Conservation (phyloP, 352 stramenopile species). For the Phytophthora cactorum region DNA sequence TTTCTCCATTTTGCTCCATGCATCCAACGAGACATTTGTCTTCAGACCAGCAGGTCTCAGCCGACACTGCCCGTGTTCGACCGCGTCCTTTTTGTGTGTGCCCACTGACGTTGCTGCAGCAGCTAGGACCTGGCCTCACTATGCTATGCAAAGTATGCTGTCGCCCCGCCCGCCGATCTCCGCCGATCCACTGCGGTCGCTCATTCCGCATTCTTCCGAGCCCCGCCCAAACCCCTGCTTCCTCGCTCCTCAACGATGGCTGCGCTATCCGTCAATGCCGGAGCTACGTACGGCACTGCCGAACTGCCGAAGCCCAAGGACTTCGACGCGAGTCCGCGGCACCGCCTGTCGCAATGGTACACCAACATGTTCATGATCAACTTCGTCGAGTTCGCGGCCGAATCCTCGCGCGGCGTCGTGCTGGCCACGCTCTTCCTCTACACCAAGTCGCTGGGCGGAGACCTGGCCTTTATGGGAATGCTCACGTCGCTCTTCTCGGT, state of each 20-base stretch:
- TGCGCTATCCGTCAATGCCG: conserved; percentile 29
- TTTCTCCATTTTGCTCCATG: not conserved
- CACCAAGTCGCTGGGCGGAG: conserved; percentile 73
- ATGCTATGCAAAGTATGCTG: conserved; percentile 11
- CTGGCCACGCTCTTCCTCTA: conserved; percentile 83
- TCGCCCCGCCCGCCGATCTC: conserved; percentile 19
- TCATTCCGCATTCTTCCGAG: conserved; percentile 29
- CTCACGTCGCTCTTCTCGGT: conserved; percentile 82
- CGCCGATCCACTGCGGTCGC: conserved; percentile 6
- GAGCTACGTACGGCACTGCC: conserved; percentile 41
- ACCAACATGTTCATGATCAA: conserved; percentile 80
- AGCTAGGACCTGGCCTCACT: conserved; percentile 9
- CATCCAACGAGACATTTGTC: conserved; percentile 4
- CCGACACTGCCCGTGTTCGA: conserved; percentile 9
- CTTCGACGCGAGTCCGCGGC: conserved; percentile 45
- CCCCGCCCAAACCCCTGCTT: conserved; percentile 2
- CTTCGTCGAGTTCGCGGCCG: conserved; percentile 81
- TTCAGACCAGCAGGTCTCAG: conserved; percentile 5
- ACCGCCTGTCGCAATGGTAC: conserved; percentile 59
- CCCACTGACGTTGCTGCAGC: not conserved
- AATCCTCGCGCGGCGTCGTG: conserved; percentile 75
- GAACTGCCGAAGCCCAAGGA: conserved; percentile 31
- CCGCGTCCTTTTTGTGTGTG: conserved; percentile 23
- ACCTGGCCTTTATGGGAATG: conserved; percentile 76
- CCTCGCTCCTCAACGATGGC: conserved; percentile 21